Base-by-base conservation (phyloP, 2,329 filamentous ascomycete species). In the Pyricularia pennisetigena region DNA sequence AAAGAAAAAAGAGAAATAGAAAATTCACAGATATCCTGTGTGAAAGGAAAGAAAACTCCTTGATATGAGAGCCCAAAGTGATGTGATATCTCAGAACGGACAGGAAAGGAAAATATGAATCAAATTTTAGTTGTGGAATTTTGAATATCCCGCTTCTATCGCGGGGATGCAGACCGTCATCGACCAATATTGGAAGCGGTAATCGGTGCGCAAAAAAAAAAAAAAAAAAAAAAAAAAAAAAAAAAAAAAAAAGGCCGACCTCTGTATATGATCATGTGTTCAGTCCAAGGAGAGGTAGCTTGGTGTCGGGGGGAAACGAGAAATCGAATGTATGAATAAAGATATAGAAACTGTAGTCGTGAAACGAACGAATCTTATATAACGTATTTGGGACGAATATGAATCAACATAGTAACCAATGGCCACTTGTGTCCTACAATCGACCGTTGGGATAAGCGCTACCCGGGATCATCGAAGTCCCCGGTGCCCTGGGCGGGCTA, bases 391-490 rank as follows among this genome's bases (percentile, higher is more conserved):
- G 20, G 41, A 6, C 16, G 41, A 49, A 49, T 49, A 2, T n/a
- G 41, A 4, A 49, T 49, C 14, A 49, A 6, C 41, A 35, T 14
- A 14, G 32, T 35, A 63, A 23, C 23, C 24, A 63, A 63, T 5
- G 59, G 24, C 16, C 12, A 14, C 24, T 63, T 1, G n/a, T 63
- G 4, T 29, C 59, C 64, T 65, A 65, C 30, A 65, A 35, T 30
- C 64, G 64, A 12, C 30, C 64, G n/a, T 71, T 67, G 16, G 84
- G 84, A 72, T 87, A 87, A 23, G 85, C 82, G 70, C 83, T 83
- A 59, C 81, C 81, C 5, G 84, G 84, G 66, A 84, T 80, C 80
- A 85, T 82, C 35, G 82, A 81, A 57, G 77, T 75, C 14, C 75
- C 76, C 65, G 73, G 75, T 28, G 76, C 72, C 64, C 72, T 67